These are phyloP conservation scores for Falciphora oryzae DNA, from an alignment of 2,329 filamentous ascomycete species.

Conservation along the genomic window DNA sequence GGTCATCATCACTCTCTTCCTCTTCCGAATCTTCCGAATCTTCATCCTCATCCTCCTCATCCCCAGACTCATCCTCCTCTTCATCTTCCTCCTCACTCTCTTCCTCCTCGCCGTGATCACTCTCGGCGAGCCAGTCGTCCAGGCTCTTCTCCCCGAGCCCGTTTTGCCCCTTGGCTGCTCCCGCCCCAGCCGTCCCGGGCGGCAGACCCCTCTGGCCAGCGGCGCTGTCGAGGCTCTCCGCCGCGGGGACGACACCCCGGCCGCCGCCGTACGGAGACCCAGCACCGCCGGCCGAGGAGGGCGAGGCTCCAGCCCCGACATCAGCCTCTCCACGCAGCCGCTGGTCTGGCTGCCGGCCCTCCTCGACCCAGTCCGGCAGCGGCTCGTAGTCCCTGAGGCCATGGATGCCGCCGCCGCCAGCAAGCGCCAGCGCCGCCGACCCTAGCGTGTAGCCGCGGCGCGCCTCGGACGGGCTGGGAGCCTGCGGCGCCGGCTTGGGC, in stretches of 20 bases:
- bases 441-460: constrained; percentile 74
- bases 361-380: constrained; percentile 78
- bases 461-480: constrained; percentile 80
- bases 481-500: constrained; percentile 88
- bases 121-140: constrained; percentile 87
- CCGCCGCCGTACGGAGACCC: constrained; percentile 30
- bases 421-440: constrained; percentile 79
- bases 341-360: constrained; percentile 73
- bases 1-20: constrained; percentile 35
- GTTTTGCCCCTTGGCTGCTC: constrained; percentile 39
- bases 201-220: constrained; percentile 21
- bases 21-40: constrained; percentile 47
- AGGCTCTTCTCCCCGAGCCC: constrained; percentile 61
- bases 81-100: constrained; percentile 47
- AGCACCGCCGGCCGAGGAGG: constrained; percentile 16
- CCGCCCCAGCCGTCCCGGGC: constrained; percentile 19
- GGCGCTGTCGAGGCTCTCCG: constrained; percentile 58
- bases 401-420: constrained; percentile 65
- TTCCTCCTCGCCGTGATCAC: constrained; percentile 52
- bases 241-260: constrained; percentile 48
- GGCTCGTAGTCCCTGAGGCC: constrained; percentile 73
- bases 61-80: constrained; percentile 45
- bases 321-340: constrained; percentile 50
- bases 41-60: constrained; percentile 43
- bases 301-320: constrained; percentile 15